Evolutionary conservation across 495 filamentous ascomycete species (phyloP).

Genomic region (Tetracladium setigerum): DNA sequence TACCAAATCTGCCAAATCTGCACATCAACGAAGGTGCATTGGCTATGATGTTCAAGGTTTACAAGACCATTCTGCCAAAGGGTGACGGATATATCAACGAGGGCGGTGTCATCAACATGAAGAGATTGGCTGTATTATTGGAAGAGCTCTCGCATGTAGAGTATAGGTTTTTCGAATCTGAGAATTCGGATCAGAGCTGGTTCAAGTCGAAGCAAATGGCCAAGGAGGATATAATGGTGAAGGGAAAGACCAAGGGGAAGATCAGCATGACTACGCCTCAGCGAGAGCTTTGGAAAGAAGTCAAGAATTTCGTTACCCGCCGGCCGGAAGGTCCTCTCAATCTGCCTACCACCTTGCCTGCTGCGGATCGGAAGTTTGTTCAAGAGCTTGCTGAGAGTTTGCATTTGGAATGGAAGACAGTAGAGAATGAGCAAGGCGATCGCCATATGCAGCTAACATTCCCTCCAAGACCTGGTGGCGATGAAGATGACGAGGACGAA

Average conservation of each 20-base stretch:
- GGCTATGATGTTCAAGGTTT: slow-evolving; percentile 93
- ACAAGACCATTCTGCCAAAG: slow-evolving; percentile 82
- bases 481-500: slow-evolving; percentile 49
- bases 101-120: slow-evolving; percentile 79
- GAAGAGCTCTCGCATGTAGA: slow-evolving; percentile 81
- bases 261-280: slow-evolving; percentile 74
- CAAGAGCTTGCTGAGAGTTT: slow-evolving; percentile 79
- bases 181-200: slow-evolving; percentile 84
- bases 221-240: slow-evolving; percentile 53
- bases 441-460: slow-evolving; percentile 72
- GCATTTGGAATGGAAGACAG: slow-evolving; percentile 72
- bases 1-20: slow-evolving; percentile 90
- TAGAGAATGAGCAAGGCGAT: slow-evolving; percentile 69
- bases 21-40: slow-evolving; percentile 98
- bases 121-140: slow-evolving; percentile 68
- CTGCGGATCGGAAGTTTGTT: slow-evolving; percentile 85
- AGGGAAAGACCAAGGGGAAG: slow-evolving; percentile 49
- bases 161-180: slow-evolving; percentile 83
- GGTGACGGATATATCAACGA: slow-evolving; percentile 97
- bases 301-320: slow-evolving; percentile 74
- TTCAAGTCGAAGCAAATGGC: slow-evolving; percentile 73
- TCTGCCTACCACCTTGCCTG: slow-evolving; percentile 66
- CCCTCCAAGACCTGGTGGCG: slow-evolving; percentile 47
- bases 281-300: slow-evolving; percentile 69
- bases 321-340: slow-evolving; percentile 50